These are phyloP conservation scores for Onygena corvina DNA, from an alignment of 2,329 filamentous ascomycete species.

Conservation along the genomic window DNA sequence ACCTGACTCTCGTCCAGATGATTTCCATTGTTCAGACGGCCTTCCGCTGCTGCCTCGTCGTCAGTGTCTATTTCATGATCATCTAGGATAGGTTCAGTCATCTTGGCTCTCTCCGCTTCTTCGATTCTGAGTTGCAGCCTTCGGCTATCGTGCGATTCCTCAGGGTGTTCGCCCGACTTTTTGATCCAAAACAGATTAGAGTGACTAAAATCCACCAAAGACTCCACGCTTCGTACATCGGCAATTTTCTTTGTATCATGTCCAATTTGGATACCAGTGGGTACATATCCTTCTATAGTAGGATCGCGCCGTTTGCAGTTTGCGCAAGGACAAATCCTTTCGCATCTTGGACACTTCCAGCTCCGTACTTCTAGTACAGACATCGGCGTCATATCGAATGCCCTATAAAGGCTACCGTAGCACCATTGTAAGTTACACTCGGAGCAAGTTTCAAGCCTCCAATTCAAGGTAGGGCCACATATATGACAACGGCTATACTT, in stretches of 20 bases:
- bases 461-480: constrained; percentile 63
- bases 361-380: constrained; percentile 64
- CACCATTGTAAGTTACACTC: constrained; percentile 70
- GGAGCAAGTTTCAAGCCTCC: constrained; percentile 73
- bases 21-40: background rate
- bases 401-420: constrained; percentile 83
- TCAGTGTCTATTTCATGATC: constrained; percentile 35
- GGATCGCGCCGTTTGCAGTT: constrained; percentile 53
- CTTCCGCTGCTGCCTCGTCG: constrained; percentile 11
- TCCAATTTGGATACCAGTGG: constrained; percentile 75
- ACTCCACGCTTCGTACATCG: constrained; percentile 81
- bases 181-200: constrained; percentile 79
- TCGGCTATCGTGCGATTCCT: constrained; percentile 21
- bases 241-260: constrained; percentile 85
- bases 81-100: constrained; percentile 35
- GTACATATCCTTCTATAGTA: constrained; percentile 66
- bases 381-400: constrained; percentile 81
- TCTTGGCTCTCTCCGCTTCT: constrained; percentile 43
- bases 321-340: constrained; percentile 75
- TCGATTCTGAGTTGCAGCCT: constrained; percentile 39
- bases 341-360: constrained; percentile 84
- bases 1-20: constrained; percentile 18
- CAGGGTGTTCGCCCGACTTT: constrained; percentile 41
- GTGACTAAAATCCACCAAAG: constrained; percentile 75
- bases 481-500: constrained; percentile 59